Evolutionary conservation across 1,284 basidiomycete species (phyloP).

Genomic region (Apiotrichum brassicae): DNA sequence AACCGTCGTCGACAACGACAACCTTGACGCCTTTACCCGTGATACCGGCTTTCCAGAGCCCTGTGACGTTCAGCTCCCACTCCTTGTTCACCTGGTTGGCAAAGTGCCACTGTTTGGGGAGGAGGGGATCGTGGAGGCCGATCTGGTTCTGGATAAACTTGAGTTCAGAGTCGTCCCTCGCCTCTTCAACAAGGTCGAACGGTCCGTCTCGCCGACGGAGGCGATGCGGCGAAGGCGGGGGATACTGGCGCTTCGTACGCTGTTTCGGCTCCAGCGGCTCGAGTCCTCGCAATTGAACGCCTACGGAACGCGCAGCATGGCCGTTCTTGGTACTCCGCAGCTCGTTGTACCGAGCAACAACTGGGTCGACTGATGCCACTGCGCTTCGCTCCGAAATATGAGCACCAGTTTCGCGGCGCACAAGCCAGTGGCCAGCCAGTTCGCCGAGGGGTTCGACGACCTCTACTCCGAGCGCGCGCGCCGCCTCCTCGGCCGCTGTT

Average conservation of each 20-base stretch:
- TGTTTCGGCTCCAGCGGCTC: constrained; percentile 7
- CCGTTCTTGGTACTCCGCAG: constrained; percentile 13
- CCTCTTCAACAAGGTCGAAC: background rate
- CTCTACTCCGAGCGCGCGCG: constrained; percentile 65
- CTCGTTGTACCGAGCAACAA: constrained; percentile 53
- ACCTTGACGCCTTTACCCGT: constrained; percentile 81
- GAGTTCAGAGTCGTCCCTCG: constrained; percentile 53
- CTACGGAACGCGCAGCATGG: constrained; percentile 53
- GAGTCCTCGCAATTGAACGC: constrained; percentile 45
- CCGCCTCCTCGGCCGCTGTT: constrained; percentile 49
- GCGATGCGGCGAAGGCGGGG: constrained; percentile 39
- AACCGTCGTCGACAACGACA: constrained; percentile 90
- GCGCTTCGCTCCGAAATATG: background rate
- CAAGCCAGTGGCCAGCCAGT: constrained; percentile 74
- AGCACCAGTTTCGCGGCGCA: constrained; percentile 51
- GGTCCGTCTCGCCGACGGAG: background rate
- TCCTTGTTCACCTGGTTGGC: constrained; percentile 46
- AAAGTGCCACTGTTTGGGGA: constrained; percentile 83
- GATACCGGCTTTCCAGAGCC: constrained; percentile 64
- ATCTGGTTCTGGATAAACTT: constrained; percentile 48
- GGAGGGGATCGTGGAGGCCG: constrained; percentile 78
- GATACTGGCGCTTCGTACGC: constrained; percentile 11
- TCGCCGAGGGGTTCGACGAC: constrained; percentile 84
- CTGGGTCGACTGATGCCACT: constrained; percentile 46
- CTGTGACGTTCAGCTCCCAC: constrained; percentile 53